Conservation (phyloP, 1,139 yeast genomes). For the Suhomyces bokatorum region DNA sequence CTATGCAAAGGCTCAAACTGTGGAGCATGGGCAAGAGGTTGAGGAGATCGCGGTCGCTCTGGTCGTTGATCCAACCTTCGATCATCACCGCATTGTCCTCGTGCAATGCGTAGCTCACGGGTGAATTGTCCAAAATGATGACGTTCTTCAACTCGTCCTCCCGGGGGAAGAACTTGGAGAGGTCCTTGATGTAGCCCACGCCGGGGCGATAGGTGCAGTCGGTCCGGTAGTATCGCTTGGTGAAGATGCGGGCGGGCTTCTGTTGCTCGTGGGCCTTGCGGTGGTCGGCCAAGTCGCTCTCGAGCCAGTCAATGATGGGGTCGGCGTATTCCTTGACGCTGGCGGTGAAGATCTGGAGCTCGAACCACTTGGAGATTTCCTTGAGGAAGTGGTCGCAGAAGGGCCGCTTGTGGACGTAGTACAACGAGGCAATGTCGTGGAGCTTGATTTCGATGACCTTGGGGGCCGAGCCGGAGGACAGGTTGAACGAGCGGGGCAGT, state of each 20-base stretch:
- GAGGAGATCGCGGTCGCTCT: slow-evolving; percentile 78
- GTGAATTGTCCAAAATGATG: slow-evolving; percentile 87
- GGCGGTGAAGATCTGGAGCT: slow-evolving; percentile 88
- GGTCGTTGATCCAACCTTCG: slow-evolving; percentile 98
- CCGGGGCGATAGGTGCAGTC: slow-evolving; percentile 77
- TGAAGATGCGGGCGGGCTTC: slow-evolving; percentile 35
- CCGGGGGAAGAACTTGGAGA: slow-evolving; percentile 48
- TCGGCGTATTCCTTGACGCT: slow-evolving; percentile 95
- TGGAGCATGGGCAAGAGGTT: slow-evolving; percentile 79
- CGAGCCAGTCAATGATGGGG: slow-evolving; percentile 90
- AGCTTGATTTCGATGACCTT: slow-evolving; percentile 87
- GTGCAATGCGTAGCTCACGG: slow-evolving; percentile 80
- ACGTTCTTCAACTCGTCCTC: slow-evolving; percentile 69
- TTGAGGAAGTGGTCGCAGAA: slow-evolving; percentile 80
- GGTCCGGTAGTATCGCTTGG: slow-evolving; percentile 69
- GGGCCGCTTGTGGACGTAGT: slow-evolving; percentile 91
- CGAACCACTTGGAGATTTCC: slow-evolving; percentile 84
- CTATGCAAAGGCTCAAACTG: slow-evolving; percentile 77
- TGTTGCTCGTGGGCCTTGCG: slow-evolving; percentile 11
- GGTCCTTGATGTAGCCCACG: slow-evolving; percentile 87
- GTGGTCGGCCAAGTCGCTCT: slow-evolving; percentile 35
- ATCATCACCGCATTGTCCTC: slow-evolving; percentile 87
- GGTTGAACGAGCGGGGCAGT: slow-evolving; percentile 41
- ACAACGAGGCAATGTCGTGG: slow-evolving; percentile 68
- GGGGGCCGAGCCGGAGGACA: slow-evolving; percentile 45